Evolutionary conservation across 2,329 filamentous ascomycete species (phyloP).

Genomic region (Pseudogymnoascus sp.): DNA sequence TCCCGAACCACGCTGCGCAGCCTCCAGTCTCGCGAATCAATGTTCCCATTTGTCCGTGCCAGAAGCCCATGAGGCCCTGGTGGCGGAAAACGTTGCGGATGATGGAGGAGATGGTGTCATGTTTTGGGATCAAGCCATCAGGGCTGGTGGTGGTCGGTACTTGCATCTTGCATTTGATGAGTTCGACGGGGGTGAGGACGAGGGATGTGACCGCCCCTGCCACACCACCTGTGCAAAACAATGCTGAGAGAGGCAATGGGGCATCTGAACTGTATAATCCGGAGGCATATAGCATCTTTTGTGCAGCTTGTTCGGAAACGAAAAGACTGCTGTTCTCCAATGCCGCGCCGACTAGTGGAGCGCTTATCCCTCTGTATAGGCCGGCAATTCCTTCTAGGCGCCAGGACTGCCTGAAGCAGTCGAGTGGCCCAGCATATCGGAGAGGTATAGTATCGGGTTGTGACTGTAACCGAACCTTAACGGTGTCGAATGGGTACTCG

Average conservation of each 20-base stretch:
- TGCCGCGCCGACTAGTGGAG: slow-evolving; percentile 82
- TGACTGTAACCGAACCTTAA: slow-evolving; percentile 96
- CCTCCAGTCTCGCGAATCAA: slow-evolving; percentile 90
- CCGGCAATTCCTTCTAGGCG: slow-evolving; percentile 63
- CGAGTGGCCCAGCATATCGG: slow-evolving; percentile 75
- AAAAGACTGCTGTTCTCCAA: slow-evolving; percentile 89
- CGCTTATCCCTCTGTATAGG: slow-evolving; percentile 87
- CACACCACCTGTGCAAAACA: slow-evolving; percentile 75
- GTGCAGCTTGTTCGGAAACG: slow-evolving; percentile 75
- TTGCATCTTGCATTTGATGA: slow-evolving; percentile 98
- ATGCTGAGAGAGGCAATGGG: slow-evolving; percentile 62
- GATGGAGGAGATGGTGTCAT: slow-evolving; percentile 59
- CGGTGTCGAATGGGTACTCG: slow-evolving; percentile 96
- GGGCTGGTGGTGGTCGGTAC: slow-evolving; percentile 45
- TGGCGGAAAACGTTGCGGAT: slow-evolving; percentile 73
- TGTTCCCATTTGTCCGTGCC: slow-evolving; percentile 90
- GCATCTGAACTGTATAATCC: slow-evolving; percentile 43
- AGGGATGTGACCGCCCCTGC: slow-evolving; percentile 85
- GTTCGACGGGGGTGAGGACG: slow-evolving; percentile 86
- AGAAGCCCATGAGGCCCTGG: slow-evolving; percentile 79
- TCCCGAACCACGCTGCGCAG: slow-evolving; percentile 89
- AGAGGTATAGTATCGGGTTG: slow-evolving; percentile 78
- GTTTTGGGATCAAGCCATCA: slow-evolving; percentile 35
- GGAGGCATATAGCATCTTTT: slow-evolving; percentile 51
- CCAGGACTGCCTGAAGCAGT: slow-evolving; percentile 87